Base-by-base conservation (phyloP, 2,329 filamentous ascomycete genomes). In the Hortaea werneckii region DNA sequence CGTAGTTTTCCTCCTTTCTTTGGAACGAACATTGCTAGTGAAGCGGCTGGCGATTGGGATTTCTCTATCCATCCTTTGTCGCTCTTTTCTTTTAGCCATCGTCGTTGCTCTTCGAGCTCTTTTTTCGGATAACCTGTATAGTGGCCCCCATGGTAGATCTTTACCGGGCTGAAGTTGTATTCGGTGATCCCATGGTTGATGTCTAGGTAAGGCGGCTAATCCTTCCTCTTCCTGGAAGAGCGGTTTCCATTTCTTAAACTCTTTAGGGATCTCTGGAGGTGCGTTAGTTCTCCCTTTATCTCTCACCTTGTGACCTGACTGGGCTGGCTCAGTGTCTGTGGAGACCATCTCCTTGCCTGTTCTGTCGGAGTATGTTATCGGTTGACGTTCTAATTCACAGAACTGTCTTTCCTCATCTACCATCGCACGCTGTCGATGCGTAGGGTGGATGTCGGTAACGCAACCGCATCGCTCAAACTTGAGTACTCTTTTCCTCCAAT, bases 21-120 rank as follows among this genome's bases (percentile, higher is more conserved):
- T 32, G 35, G 48, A 38, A 60, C 37, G 47, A 59, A 58, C 6
- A 59, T 37, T 30, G 53, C 54, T 41, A 39, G 53, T 41, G 40
- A 40, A 5, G 27, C 42, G 5, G 41, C 37, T 34, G 29, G 39
- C 20, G 28, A 52, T 41, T 46, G 42, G 11, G 40, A 44, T 30
- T 44, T 40, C 12, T 32, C 8, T 11, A 50, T 53, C 39, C 9
- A 49, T 26, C 42, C 34, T 28, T 46, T 53, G 5, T 29, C 34
- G 10, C 42, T 29, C 5, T 40, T 37, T 30, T 53, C 34, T 3
- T 47, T 29, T 10, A 50, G 34, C 42, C 37, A 51, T 45, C 44
- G 13, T 6, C 40, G 26, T 10, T 35, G 2, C 10, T 35, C 40
- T 35, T 50, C 34, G 7, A 53, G 39, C 39, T 51, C 49, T 44